Percentiles rank a stretch among this genome's conserved stretches.
Evolutionary conservation across 108 stramenopile species (phyloP).

Genomic region (Asterionellopsis glacialis): DNA sequence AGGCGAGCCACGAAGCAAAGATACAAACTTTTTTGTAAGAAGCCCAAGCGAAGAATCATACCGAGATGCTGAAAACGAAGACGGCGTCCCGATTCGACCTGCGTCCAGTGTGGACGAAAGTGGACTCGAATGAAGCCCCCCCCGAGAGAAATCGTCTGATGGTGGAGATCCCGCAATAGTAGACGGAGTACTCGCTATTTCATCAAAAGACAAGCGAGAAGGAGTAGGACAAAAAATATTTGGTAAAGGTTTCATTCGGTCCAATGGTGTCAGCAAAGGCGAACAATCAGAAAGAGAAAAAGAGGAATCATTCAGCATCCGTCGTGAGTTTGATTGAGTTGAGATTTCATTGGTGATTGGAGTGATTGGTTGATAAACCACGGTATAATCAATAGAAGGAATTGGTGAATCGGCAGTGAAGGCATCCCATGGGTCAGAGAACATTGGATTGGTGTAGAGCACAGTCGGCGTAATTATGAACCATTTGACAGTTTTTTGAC

Average conservation of each 20-base stretch:
- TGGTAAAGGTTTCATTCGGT: not conserved
- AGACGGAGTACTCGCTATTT: constrained; percentile 1
- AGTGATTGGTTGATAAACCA: constrained; percentile 5
- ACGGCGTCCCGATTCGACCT: constrained; percentile 3
- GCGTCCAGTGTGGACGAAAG: not conserved
- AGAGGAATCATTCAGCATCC: not conserved
- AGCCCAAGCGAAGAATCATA: constrained; percentile 88
- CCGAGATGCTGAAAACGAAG: constrained; percentile 23
- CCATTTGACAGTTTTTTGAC: constrained; percentile 30
- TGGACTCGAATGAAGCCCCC: not conserved
- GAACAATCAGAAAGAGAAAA: constrained; percentile 2
- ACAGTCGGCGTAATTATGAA: constrained; percentile 42
- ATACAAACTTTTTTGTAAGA: constrained; percentile 89
- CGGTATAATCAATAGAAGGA: not conserved
- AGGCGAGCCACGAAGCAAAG: constrained; percentile 49
- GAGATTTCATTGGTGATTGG: not conserved
- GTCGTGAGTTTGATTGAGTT: not conserved
- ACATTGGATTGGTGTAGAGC: constrained; percentile 42
- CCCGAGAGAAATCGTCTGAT: not conserved
- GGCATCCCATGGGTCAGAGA: constrained; percentile 10
- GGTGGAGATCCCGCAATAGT: constrained; percentile 6
- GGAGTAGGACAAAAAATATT: not conserved
- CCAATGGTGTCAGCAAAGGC: not conserved
- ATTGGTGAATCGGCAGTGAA: not conserved
- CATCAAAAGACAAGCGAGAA: not conserved